Evolutionary conservation across 202 grass and related monocot genomes (phyloP).

Genomic region (Elaeis oleifera): DNA sequence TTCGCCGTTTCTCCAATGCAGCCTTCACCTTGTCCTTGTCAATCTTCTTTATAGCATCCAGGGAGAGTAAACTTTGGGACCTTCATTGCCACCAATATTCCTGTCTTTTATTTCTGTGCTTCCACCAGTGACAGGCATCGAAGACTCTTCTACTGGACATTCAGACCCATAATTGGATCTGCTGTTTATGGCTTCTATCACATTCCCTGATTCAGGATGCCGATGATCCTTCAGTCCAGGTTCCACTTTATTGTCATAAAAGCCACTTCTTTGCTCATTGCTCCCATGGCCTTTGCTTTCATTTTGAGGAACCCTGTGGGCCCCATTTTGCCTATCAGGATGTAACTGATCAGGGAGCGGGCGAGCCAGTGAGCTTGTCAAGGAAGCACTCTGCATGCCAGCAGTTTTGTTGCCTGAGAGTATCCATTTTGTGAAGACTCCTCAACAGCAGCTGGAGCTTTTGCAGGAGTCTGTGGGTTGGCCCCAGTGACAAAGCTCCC

Average conservation of each 20-base stretch:
- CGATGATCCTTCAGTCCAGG: constrained; percentile 14
- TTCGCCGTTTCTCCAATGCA: constrained; percentile 19
- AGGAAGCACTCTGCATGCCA: constrained; percentile 22
- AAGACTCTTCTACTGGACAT: constrained; percentile 26
- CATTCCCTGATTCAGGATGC: constrained; percentile 23
- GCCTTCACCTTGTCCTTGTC: constrained; percentile 22
- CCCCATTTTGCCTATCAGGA: constrained; percentile 30
- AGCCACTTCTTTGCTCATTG: constrained; percentile 24
- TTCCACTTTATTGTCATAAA: constrained; percentile 32
- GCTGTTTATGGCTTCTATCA: constrained; percentile 14
- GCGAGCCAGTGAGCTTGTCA: constrained; percentile 19
- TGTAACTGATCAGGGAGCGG: constrained; percentile 21
- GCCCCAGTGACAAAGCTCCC: constrained; percentile 6
- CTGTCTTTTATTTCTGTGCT: constrained; percentile 26
- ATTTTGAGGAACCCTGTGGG: constrained; percentile 18
- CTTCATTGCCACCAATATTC: constrained; percentile 1
- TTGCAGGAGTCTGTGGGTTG: not conserved
- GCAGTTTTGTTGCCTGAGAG: constrained; percentile 29
- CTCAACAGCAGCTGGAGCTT: constrained; percentile 27
- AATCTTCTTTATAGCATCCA: constrained; percentile 13
- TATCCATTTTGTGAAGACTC: constrained; percentile 30
- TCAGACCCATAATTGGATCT: constrained; percentile 23
- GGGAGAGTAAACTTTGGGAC: constrained; percentile 5
- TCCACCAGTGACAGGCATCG: constrained; percentile 15
- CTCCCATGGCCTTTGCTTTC: constrained; percentile 17